phyloP scores from a whole-genome alignment of 2,329 filamentous ascomycete genomes.

The Fusarium sp. region DNA sequence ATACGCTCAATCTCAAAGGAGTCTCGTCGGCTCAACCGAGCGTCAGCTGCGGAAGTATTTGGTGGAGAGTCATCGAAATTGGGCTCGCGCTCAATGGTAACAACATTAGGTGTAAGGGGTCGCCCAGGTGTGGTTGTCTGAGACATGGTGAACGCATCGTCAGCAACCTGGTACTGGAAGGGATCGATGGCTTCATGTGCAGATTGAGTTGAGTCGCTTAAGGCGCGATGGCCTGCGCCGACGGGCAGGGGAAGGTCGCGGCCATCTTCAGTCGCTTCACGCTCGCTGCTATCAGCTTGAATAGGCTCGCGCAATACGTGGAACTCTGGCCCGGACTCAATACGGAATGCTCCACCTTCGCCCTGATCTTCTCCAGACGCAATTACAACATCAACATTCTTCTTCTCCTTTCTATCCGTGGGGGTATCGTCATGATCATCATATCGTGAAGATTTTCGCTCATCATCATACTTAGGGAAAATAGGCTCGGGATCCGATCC shows the following conservation, averaged over 20 bases:
- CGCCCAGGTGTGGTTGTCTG: constrained; percentile 54
- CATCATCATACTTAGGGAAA: constrained; percentile 47
- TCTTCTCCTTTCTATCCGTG: constrained; percentile 44
- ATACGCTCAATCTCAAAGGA: constrained; percentile 60
- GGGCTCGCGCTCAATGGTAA: constrained; percentile 67
- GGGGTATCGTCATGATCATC: constrained; percentile 50
- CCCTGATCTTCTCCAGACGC: constrained; percentile 43
- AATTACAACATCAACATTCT: constrained; percentile 44
- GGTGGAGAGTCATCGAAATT: constrained; percentile 58
- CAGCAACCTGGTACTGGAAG: constrained; percentile 69
- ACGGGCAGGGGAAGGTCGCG: constrained; percentile 45
- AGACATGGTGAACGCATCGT: constrained; percentile 65
- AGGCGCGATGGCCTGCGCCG: constrained; percentile 47
- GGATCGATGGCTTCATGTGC: constrained; percentile 61
- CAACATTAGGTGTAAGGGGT: constrained; percentile 63
- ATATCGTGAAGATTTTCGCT: constrained; percentile 49
- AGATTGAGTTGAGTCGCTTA: constrained; percentile 44
- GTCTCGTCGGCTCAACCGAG: constrained; percentile 63
- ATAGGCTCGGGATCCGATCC: constrained; percentile 49
- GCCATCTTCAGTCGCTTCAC: constrained; percentile 46
- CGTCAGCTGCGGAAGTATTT: constrained; percentile 43
- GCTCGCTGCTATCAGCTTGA: constrained; percentile 42
- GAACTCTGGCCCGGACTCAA: constrained; percentile 49
- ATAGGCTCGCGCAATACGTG: constrained; percentile 41
- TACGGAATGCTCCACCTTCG: constrained; percentile 46